Base-by-base conservation (phyloP, 805 yeast genomes). In the Candida nonsorbophila region DNA sequence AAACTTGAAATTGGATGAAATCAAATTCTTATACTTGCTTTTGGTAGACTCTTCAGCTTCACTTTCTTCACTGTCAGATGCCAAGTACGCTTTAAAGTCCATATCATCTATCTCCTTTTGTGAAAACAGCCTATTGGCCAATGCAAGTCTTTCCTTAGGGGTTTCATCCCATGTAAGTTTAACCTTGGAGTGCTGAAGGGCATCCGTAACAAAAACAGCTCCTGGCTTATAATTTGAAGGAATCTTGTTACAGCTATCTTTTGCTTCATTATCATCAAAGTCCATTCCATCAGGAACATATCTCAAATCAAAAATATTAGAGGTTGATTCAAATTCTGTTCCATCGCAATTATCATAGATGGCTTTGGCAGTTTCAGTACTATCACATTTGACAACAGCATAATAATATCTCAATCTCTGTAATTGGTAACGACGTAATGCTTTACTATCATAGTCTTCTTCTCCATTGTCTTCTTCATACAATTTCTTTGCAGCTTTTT, bases 141-240 rank as follows among this genome's bases (percentile, higher is more conserved):
- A 54, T 34, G 81, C 76, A 11, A 76, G 55, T 48, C 98, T 74
- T 47, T 87, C 97, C 34, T 78, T 80, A 5, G 98, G 97, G 0
- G 97, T 94, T 60, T 90, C 97, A 56, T 92, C 98, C 98, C 98
- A 92, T 0, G 97, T 88, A 42, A 92, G 68, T 54, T 85, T 88
- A 28, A 92, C 98, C 48, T 88, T 92, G 10, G 97, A 88, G 51
- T 87, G 95, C 53, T 92, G 96, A 36, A 92, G 67, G 0, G 98
- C 98, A 58, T 85, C 97, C 3, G 98, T 92, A 17, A 84, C 84
- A 55, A 92, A 92, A 7, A 70, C 66, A 2, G 65, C 48, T 30
- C 67, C 67, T 12, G 98, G 98, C 42, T 76, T 79, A 56, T 92
- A 92, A 27, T 73, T 74, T 2, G 77, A 58, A 5, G 97, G 95